Percentiles rank a stretch among this genome's conserved stretches.
Evolutionary conservation across 2,329 filamentous ascomycete genomes (phyloP).

Genomic region (Periconia sp.): DNA sequence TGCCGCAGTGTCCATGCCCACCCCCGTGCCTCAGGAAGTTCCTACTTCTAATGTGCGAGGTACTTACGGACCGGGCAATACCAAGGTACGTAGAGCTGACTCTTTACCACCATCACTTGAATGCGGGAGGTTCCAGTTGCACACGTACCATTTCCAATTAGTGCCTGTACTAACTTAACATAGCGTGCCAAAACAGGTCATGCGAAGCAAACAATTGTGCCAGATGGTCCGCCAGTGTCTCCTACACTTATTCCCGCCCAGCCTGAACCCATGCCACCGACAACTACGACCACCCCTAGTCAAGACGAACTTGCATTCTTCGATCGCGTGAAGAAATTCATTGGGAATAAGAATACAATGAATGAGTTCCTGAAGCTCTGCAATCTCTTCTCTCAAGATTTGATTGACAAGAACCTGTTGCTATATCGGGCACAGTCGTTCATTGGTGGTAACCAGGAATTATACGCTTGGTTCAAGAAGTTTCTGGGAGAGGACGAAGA

Average conservation of each 20-base stretch:
- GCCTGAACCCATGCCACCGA: constrained; percentile 84
- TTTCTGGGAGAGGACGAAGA: constrained; percentile 81
- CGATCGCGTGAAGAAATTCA: constrained; percentile 94
- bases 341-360: constrained; percentile 89
- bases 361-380: constrained; percentile 97
- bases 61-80: constrained; percentile 35
- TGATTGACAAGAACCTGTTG: constrained; percentile 85
- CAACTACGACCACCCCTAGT: constrained; percentile 73
- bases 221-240: constrained; percentile 70
- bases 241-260: constrained; percentile 88
- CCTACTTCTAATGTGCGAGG: constrained; percentile 40
- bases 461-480: constrained; percentile 86
- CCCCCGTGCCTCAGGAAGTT: constrained; percentile 39
- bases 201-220: constrained; percentile 61
- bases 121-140: not conserved
- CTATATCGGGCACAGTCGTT: constrained; percentile 84
- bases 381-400: constrained; percentile 91
- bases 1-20: constrained; percentile 43
- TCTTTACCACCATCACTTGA: too few relatives aligned
- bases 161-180: constrained; percentile 23
- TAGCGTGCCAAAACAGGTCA: constrained; percentile 77
- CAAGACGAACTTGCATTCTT: constrained; percentile 92
- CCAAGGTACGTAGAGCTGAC: constrained; percentile 34
- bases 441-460: constrained; percentile 84
- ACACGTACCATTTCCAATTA: too few relatives aligned